Evolutionary conservation across 2,329 filamentous ascomycete genomes (phyloP), one percentile per base, ranked within the genome.

Genomic region (Botrytis deweyae): DNA sequence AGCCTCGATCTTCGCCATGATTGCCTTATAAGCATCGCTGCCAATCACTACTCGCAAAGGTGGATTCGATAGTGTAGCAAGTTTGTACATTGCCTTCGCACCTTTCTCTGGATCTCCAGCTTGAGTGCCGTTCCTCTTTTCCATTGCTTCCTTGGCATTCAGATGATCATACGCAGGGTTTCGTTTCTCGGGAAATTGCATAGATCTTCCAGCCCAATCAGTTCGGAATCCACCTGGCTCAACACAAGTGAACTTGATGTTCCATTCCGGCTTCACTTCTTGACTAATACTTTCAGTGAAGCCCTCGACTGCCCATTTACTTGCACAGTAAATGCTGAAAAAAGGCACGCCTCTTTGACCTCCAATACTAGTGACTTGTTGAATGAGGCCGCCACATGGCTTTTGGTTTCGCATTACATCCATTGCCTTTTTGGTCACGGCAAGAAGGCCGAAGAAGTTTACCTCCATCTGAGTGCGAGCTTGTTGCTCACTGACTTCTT

Each of bases 371-470:
- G 84, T 84, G 8, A 85, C 79, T 58, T 85, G 83, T 40, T 84
- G 80, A 40, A 86, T 83, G 38, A 81, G 79, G 76, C 82, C 73
- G 81, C 82, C 62, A 80, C 78, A n/a, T 78, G 80, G 78, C 44
- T 83, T 49, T 77, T 80, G 76, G 61, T 80, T 73, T 4, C 82
- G 78, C 76, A 85, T 76, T 0, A 83, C 78, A 3, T 82, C 80
- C 6, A 84, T 74, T 2, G 81, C 82, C 7, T 83, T 83, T 10
- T 82, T 83, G 8, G 87, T 89, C 1, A 89, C 85, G 63, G 87
- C 83, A 7, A 90, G 79, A 1, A 89, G 80, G 4, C 89, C 88
- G 73, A 88, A 89, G 78, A 90, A 87, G 77, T 91, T 90, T 74
- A 88, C 84, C 68, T 91, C 87, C 80, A 90, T 85, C 77, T 90